Percentiles rank a stretch among this genome's conserved stretches.
These are phyloP conservation scores for Aegilops bicornis DNA, from an alignment of 176 grass and related monocot species.

Conservation along the genomic window DNA sequence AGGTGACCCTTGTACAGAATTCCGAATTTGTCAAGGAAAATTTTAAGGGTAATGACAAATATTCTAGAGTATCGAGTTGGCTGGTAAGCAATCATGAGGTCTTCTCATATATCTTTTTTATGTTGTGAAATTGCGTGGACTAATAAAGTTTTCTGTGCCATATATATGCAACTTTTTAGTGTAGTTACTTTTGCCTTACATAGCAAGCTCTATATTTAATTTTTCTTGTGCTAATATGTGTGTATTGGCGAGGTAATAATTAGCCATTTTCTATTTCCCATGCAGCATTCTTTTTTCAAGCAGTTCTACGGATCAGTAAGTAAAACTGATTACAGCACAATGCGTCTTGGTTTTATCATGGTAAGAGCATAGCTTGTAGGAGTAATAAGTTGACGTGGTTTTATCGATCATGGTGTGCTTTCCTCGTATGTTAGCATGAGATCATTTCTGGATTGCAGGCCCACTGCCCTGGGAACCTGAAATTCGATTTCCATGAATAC, in stretches of 20 bases:
- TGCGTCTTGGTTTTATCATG: conserved; percentile 82
- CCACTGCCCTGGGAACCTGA: conserved; percentile 63
- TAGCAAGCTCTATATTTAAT: neutral
- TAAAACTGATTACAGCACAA: conserved; percentile 62
- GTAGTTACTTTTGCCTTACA: neutral
- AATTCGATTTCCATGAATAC: conserved; percentile 88
- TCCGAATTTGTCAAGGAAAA: conserved; percentile 70
- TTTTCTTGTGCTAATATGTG: neutral
- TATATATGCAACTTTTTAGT: neutral
- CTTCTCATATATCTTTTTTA: conserved; percentile 5
- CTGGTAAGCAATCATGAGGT: conserved; percentile 58
- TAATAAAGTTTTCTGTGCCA: neutral
- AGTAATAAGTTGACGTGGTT: conserved; percentile 2
- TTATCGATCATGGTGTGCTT: neutral
- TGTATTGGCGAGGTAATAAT: conserved; percentile 16
- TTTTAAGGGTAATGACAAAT: conserved; percentile 69
- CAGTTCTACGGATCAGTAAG: conserved; percentile 68
- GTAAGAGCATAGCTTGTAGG: conserved; percentile 43
- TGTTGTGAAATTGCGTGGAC: neutral
- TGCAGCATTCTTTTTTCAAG: conserved; percentile 84
- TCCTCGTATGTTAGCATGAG: conserved; percentile 9
- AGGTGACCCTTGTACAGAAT: conserved; percentile 27
- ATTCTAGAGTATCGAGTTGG: conserved; percentile 78
- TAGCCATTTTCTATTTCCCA: neutral
- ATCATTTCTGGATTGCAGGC: conserved; percentile 35